Conservation (phyloP, 1,139 yeast genomes). For the Suzukiozyma palmioleophila region DNA sequence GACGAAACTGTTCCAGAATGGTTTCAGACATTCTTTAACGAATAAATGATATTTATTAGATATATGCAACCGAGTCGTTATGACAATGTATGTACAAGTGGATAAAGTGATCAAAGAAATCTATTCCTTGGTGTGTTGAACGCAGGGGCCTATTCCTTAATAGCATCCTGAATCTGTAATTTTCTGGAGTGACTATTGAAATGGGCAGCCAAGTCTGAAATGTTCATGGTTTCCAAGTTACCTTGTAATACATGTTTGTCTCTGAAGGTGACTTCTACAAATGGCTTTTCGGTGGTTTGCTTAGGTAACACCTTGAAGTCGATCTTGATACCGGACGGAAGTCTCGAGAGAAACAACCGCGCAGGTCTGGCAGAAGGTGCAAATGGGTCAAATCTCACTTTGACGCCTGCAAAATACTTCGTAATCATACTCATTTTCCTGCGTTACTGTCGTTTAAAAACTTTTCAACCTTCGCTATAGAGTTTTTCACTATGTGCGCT, state of each 20-base stretch:
- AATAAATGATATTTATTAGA: slow-evolving; percentile 2
- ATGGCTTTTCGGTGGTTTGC: slow-evolving; percentile 46
- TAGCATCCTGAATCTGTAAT: slow-evolving; percentile 62
- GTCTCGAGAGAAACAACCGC: slow-evolving; percentile 70
- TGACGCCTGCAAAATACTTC: slow-evolving; percentile 75
- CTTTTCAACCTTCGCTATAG: background rate
- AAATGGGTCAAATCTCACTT: slow-evolving; percentile 76
- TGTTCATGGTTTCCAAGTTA: slow-evolving; percentile 55
- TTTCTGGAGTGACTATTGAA: slow-evolving; percentile 72
- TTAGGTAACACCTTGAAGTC: slow-evolving; percentile 52
- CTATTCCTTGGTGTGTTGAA: background rate
- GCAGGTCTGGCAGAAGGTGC: slow-evolving; percentile 74
- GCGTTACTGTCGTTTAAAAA: slow-evolving; percentile 1
- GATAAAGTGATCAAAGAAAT: too few relatives aligned
- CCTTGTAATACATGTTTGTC: slow-evolving; percentile 71
- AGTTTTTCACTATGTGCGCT: background rate
- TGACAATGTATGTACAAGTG: too few relatives aligned
- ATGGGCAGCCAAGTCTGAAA: slow-evolving; percentile 51
- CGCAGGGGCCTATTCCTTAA: slow-evolving; percentile 19
- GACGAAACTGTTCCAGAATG: slow-evolving; percentile 14
- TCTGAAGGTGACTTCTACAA: slow-evolving; percentile 71
- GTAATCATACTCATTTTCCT: slow-evolving; percentile 57
- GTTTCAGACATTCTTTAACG: slow-evolving; percentile 14
- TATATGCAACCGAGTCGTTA: background rate
- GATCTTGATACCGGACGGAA: slow-evolving; percentile 66